Evolutionary conservation across 2,329 filamentous ascomycete species (phyloP).

Genomic region (Calonectria crousiana): DNA sequence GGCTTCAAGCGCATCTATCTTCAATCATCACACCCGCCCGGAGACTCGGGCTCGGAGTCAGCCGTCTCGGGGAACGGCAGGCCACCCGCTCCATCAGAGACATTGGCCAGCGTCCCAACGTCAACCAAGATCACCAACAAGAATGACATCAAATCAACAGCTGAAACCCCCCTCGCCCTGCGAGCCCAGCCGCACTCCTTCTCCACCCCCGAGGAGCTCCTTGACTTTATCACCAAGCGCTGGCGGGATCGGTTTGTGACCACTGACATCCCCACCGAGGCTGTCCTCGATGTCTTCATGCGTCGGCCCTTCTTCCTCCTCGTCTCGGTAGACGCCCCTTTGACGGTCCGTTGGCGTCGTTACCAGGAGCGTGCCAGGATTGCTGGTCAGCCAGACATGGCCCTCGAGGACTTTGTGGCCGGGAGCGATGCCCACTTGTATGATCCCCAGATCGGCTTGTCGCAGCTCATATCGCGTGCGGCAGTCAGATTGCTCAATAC

Average conservation of each 20-base stretch:
- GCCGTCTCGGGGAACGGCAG: slow-evolving; percentile 25
- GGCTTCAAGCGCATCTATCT: slow-evolving; percentile 82
- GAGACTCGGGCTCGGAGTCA: slow-evolving; percentile 20
- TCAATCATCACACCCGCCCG: slow-evolving; percentile 27
- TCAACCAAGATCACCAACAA: slow-evolving; percentile 45
- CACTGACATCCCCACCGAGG: slow-evolving; percentile 82
- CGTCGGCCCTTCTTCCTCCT: slow-evolving; percentile 93
- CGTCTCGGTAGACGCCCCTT: slow-evolving; percentile 89
- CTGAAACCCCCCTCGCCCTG: slow-evolving; percentile 43
- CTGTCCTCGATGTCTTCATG: slow-evolving; percentile 79
- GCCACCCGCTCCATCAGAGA: slow-evolving; percentile 25
- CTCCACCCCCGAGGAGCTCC: slow-evolving; percentile 72
- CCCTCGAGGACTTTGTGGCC: slow-evolving; percentile 68
- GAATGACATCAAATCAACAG: slow-evolving; percentile 39
- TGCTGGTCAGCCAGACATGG: slow-evolving; percentile 43
- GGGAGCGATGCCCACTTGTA: slow-evolving; percentile 83
- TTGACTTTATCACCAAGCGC: slow-evolving; percentile 86
- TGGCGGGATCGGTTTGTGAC: slow-evolving; percentile 91
- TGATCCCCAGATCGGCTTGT: slow-evolving; percentile 71
- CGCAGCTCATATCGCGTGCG: slow-evolving; percentile 83
- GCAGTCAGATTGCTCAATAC: slow-evolving; percentile 90
- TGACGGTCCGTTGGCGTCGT: slow-evolving; percentile 85
- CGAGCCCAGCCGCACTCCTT: slow-evolving; percentile 60
- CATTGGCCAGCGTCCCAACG: slow-evolving; percentile 40
- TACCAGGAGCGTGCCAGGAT: slow-evolving; percentile 63